These are phyloP conservation scores for Cutaneotrichosporon cavernicola DNA, from an alignment of 1,284 basidiomycete genomes.

Conservation along the genomic window DNA sequence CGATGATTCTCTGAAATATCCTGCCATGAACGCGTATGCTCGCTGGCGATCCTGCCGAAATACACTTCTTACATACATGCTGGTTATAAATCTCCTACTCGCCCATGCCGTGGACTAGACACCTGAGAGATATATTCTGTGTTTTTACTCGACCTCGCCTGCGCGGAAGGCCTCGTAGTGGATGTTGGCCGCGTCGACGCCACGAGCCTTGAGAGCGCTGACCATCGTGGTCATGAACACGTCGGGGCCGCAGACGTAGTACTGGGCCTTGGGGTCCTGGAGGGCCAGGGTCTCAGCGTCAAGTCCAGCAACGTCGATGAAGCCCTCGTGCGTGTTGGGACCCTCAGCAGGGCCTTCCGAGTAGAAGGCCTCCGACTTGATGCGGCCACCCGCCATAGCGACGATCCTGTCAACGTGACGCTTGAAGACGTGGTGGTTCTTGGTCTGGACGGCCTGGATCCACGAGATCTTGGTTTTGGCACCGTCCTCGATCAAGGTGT, in stretches of 20 bases:
- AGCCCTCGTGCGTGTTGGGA: conserved; percentile 16
- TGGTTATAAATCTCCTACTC: background rate
- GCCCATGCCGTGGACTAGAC: background rate
- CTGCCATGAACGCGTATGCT: background rate
- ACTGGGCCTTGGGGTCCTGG: conserved; percentile 28
- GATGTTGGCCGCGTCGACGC: conserved; percentile 31
- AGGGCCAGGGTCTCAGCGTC: conserved; percentile 28
- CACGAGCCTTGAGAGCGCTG: conserved; percentile 24
- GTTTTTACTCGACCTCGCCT: conserved; percentile 23
- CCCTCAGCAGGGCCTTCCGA: conserved; percentile 14
- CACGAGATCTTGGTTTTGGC: conserved; percentile 25
- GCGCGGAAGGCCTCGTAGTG: conserved; percentile 38
- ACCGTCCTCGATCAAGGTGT: conserved; percentile 22
- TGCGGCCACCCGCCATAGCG: conserved; percentile 24
- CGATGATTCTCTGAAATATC: no score
- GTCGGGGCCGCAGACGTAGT: conserved; percentile 42
- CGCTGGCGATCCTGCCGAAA: background rate
- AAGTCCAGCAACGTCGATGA: conserved; percentile 25
- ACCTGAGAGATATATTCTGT: background rate
- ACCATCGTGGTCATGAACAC: conserved; percentile 33
- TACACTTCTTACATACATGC: background rate
- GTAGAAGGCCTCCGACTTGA: conserved; percentile 31
- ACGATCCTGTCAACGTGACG: conserved; percentile 24
- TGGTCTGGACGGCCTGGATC: conserved; percentile 24
- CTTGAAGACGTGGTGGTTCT: conserved; percentile 26